Evolutionary conservation across 768 basidiomycete species (phyloP).

Genomic region (Lepiota subincarnata): DNA sequence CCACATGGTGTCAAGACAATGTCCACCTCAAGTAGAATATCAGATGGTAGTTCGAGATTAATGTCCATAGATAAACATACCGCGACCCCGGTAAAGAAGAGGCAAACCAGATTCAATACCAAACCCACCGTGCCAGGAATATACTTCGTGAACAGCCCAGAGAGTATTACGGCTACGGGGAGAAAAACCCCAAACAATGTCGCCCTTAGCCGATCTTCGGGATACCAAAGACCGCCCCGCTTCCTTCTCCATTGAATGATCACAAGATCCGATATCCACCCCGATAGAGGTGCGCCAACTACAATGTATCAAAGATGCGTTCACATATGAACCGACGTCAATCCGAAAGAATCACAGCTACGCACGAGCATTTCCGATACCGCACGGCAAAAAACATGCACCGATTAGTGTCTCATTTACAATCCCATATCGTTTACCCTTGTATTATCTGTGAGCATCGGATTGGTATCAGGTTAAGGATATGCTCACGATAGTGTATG

Average conservation of each 20-base stretch:
- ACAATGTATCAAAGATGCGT: background rate
- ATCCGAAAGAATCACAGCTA: constrained; percentile 6
- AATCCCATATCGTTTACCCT: constrained; percentile 59
- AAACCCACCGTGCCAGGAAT: constrained; percentile 44
- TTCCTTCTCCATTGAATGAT: constrained; percentile 45
- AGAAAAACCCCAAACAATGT: constrained; percentile 41
- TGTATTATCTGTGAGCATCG: background rate
- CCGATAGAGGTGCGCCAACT: constrained; percentile 63
- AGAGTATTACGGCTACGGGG: constrained; percentile 47
- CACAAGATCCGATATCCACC: constrained; percentile 52
- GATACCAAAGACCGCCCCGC: constrained; percentile 57
- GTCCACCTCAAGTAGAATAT: constrained; percentile 42
- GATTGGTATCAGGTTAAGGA: background rate
- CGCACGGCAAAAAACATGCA: constrained; percentile 55
- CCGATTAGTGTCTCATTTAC: constrained; percentile 55
- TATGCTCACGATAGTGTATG: constrained; percentile 59
- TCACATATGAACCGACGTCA: background rate
- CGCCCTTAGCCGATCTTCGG: constrained; percentile 64
- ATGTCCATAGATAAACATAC: background rate
- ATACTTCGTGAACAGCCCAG: constrained; percentile 49
- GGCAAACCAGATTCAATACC: constrained; percentile 16
- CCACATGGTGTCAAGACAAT: constrained; percentile 50
- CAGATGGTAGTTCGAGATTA: background rate
- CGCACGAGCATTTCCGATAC: constrained; percentile 57
- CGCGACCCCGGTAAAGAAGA: constrained; percentile 11